Evolutionary conservation across 1,139 yeast species (phyloP).

Genomic region (Ogataea hybrid): DNA sequence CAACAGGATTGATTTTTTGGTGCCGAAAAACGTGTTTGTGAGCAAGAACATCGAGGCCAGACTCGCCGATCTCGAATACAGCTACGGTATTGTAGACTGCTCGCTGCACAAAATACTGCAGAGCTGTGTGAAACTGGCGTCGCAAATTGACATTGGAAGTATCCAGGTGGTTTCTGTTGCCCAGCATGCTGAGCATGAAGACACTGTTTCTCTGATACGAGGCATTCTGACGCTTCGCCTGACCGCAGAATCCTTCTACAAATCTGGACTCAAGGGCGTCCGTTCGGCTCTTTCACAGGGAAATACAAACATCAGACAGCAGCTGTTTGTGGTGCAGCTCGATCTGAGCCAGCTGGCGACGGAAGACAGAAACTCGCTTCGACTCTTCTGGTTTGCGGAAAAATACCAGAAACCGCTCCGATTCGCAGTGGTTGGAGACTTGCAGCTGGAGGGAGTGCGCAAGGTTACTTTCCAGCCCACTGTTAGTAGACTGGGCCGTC

Average conservation of each 20-base stretch:
- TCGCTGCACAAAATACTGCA: conserved; percentile 8
- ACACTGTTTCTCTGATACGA: conserved; percentile 31
- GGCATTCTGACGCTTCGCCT: conserved; percentile 34
- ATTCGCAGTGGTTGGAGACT: conserved; percentile 4
- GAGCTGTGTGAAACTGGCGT: conserved; percentile 2
- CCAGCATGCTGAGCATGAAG: conserved; percentile 32
- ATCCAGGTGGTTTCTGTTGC: conserved; percentile 12
- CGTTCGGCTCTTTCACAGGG: conserved; percentile 24
- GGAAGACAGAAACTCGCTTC: conserved; percentile 29
- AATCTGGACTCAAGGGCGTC: conserved; percentile 34
- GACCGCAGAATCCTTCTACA: conserved; percentile 31
- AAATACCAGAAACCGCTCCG: conserved; percentile 18
- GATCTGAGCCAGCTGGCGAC: conserved; percentile 15
- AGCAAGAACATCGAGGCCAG: conserved; percentile 1
- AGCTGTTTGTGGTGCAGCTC: conserved; percentile 24
- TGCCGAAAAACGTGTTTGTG: conserved; percentile 10
- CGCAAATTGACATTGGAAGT: not conserved
- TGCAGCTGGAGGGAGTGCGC: not conserved
- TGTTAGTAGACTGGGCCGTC: conserved; percentile 9
- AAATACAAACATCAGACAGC: conserved; percentile 20
- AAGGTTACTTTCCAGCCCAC: not conserved
- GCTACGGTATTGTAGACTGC: conserved; percentile 5
- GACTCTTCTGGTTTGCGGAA: conserved; percentile 40
- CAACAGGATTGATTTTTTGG: conserved; percentile 23
- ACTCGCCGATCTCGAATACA: conserved; percentile 1